These are phyloP conservation scores for Teunomyces stri DNA, from an alignment of 805 yeast species.

Conservation along the genomic window DNA sequence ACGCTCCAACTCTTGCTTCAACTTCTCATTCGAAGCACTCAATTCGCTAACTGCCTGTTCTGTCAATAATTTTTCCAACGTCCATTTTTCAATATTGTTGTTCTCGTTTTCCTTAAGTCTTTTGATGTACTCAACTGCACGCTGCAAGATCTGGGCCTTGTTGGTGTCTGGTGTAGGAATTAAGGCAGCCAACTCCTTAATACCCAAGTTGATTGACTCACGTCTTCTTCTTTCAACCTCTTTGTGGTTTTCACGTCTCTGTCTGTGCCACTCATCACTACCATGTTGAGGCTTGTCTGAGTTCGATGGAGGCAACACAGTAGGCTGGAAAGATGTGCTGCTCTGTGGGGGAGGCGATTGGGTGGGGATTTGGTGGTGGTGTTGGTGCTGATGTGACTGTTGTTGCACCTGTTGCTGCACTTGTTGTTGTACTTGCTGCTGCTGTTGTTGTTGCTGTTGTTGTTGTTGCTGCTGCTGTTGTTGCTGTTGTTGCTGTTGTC, in stretches of 20 bases:
- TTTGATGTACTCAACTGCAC: conserved; percentile 88
- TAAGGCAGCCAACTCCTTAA: conserved; percentile 70
- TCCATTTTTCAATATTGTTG: conserved; percentile 90
- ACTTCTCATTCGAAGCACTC: conserved; percentile 79
- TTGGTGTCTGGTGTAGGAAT: conserved; percentile 84
- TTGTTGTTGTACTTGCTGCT: conserved; percentile 19
- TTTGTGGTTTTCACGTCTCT: conserved; percentile 87
- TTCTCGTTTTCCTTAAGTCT: conserved; percentile 87
- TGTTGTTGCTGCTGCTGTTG: too few species aligned
- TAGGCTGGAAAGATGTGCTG: conserved; percentile 28
- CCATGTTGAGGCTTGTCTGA: conserved; percentile 61
- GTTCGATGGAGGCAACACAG: conserved; percentile 26
- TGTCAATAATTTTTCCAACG: conserved; percentile 84
- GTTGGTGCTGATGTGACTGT: conserved; percentile 3
- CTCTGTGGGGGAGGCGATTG: conserved; percentile 1
- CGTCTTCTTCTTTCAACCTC: conserved; percentile 94
- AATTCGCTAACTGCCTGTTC: conserved; percentile 90
- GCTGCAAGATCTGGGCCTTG: conserved; percentile 83
- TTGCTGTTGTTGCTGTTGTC: conserved; percentile 10
- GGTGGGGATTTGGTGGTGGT: conserved; percentile 13
- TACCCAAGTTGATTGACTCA: conserved; percentile 85
- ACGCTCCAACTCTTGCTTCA: conserved; percentile 83
- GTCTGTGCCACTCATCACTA: conserved; percentile 79
- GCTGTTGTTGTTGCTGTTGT: conserved; percentile 18
- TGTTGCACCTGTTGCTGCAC: conserved; percentile 7